Conservation (phyloP, 108 stramenopile genomes). For the Chaetoceros tenuissimus region DNA sequence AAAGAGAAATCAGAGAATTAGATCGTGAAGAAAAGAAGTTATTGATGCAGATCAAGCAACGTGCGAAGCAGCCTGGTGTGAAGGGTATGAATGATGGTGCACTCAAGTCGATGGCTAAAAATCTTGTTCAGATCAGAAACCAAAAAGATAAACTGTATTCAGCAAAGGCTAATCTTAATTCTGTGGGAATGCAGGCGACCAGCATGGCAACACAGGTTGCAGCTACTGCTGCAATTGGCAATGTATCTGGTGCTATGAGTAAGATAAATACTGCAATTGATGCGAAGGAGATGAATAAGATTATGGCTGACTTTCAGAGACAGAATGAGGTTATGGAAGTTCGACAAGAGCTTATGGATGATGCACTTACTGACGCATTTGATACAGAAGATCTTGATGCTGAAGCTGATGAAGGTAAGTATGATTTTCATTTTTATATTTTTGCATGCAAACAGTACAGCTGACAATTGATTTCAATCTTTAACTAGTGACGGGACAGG, state of each 20-base stretch:
- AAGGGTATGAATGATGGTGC: conserved; percentile 41
- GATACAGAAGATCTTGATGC: conserved; percentile 71
- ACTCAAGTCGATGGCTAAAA: conserved; percentile 55
- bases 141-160: conserved; percentile 53
- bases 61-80: conserved; percentile 42
- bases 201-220: conserved; percentile 62
- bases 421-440: no score
- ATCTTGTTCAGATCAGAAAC: conserved; percentile 59
- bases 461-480: no score
- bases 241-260: conserved; percentile 44
- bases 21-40: conserved; percentile 69
- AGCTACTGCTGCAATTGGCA: conserved; percentile 46
- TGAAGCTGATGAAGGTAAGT: conserved; percentile 63
- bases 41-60: conserved; percentile 58
- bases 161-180: conserved; percentile 62
- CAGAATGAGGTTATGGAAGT: conserved; percentile 58
- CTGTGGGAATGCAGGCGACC: conserved; percentile 72
- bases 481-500: conserved; percentile 65
- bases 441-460: no score
- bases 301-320: conserved; percentile 55
- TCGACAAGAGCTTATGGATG: conserved; percentile 81
- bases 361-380: conserved; percentile 73
- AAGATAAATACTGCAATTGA: conserved; percentile 61
- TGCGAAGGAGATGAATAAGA: conserved; percentile 56
- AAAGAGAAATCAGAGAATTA: conserved; percentile 74